These are phyloP conservation scores for Trypethelium eluteriae DNA, from an alignment of 495 filamentous ascomycete genomes.

Conservation along the genomic window DNA sequence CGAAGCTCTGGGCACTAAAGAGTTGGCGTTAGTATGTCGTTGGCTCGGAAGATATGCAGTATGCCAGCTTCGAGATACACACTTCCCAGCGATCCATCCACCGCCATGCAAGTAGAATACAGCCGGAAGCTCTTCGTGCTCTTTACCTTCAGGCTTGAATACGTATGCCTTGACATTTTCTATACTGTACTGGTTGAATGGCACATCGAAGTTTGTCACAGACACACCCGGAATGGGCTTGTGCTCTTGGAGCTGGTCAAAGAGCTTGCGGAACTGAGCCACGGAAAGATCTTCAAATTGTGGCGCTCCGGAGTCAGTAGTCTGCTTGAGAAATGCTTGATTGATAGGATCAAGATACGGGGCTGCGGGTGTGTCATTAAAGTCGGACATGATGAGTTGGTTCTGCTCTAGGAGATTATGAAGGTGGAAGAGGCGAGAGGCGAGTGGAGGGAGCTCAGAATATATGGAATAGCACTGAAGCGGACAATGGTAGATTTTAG, in stretches of 20 bases:
- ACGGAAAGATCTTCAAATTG: constrained; percentile 20
- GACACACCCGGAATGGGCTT: constrained; percentile 16
- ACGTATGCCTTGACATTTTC: constrained; percentile 15
- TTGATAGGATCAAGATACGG: constrained; percentile 28
- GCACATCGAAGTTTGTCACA: constrained; percentile 15
- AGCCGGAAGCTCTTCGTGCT: constrained; percentile 15
- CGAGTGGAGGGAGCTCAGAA: too few species aligned
- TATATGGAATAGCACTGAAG: too few species aligned
- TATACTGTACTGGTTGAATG: background rate
- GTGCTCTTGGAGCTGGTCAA: constrained; percentile 22
- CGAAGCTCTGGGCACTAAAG: constrained; percentile 19
- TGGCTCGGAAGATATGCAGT: background rate
- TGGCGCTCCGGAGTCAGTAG: background rate
- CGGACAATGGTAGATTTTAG: too few species aligned
- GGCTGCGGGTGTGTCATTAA: background rate
- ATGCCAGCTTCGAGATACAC: background rate
- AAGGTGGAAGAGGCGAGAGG: too few species aligned
- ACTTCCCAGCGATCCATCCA: constrained; percentile 24
- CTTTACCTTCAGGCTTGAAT: constrained; percentile 17
- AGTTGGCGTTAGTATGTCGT: constrained; percentile 15
- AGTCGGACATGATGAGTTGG: background rate
- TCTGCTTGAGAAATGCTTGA: constrained; percentile 22
- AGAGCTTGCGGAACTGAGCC: constrained; percentile 19
- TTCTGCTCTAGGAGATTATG: too few species aligned
- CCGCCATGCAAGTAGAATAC: constrained; percentile 27